These are phyloP conservation scores for Hydnomerulius pinastri DNA, from an alignment of 768 basidiomycete genomes.

Conservation along the genomic window DNA sequence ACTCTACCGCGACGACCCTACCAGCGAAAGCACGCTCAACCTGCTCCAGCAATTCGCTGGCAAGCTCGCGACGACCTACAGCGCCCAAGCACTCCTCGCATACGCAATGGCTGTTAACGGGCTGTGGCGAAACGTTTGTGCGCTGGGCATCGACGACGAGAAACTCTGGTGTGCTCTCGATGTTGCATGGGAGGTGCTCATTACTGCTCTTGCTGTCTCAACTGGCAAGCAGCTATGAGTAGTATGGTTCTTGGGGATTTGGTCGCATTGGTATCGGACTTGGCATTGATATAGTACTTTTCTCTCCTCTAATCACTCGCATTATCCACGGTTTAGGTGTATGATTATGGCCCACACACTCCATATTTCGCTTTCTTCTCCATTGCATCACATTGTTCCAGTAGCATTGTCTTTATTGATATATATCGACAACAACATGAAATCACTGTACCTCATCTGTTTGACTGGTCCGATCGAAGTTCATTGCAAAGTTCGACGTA, in stretches of 20 bases:
- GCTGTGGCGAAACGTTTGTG: conserved; percentile 52
- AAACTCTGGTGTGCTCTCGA: conserved; percentile 50
- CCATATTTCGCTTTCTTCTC: not conserved
- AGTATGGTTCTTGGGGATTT: not conserved
- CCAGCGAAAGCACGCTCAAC: conserved; percentile 9
- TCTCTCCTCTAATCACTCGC: not conserved
- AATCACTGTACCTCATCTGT: conserved; percentile 6
- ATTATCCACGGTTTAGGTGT: conserved; percentile 17
- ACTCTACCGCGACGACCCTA: conserved; percentile 27
- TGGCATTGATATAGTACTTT: conserved; percentile 9
- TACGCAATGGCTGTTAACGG: conserved; percentile 42
- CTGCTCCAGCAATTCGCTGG: conserved; percentile 18
- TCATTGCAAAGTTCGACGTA: too few species aligned
- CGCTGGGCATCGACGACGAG: conserved; percentile 51
- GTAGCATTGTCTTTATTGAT: conserved; percentile 23
- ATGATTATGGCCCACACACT: conserved; percentile 22
- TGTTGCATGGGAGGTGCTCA: conserved; percentile 49
- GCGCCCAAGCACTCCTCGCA: conserved; percentile 33
- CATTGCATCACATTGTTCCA: not conserved
- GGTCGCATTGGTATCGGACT: conserved; percentile 8
- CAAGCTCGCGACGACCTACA: conserved; percentile 15
- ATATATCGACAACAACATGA: conserved; percentile 21
- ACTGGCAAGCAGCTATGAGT: conserved; percentile 23
- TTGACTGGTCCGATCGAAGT: too few species aligned
- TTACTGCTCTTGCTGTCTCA: conserved; percentile 40